Conservation (phyloP, 352 stramenopile species). For the Thraustotheca clavata region DNA sequence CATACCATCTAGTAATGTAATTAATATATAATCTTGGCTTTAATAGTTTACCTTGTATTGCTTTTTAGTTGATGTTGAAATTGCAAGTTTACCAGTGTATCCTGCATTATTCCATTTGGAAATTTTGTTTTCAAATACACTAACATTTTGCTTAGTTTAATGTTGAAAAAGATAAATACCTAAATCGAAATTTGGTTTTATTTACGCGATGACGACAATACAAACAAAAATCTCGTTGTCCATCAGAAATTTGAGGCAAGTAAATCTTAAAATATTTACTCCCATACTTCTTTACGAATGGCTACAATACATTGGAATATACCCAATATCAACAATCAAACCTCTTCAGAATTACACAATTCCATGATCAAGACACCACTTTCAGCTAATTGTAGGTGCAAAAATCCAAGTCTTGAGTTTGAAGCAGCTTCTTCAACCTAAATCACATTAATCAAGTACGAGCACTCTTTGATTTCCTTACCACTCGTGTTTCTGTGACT, state of each 20-base stretch:
- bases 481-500: too few relatives aligned
- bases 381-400: constrained; percentile 45
- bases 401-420: constrained; percentile 37
- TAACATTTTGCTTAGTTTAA: constrained; percentile 3
- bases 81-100: constrained; percentile 54
- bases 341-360: constrained; percentile 34
- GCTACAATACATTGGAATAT: neutral
- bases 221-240: constrained; percentile 66
- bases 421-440: too few relatives aligned
- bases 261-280: constrained; percentile 69
- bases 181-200: constrained; percentile 78
- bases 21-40: neutral
- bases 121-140: constrained; percentile 46
- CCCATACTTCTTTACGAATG: constrained; percentile 47
- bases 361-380: constrained; percentile 69
- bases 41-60: constrained; percentile 32
- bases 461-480: constrained; percentile 15
- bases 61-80: constrained; percentile 40
- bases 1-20: constrained; percentile 10
- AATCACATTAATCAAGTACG: neutral
- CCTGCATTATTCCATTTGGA: constrained; percentile 51
- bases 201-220: constrained; percentile 58
- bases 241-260: constrained; percentile 57
- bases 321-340: constrained; percentile 15
- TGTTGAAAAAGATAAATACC: constrained; percentile 20